Evolutionary conservation across 352 stramenopile species (phyloP).

Genomic region (Globisporangium paddicum): DNA sequence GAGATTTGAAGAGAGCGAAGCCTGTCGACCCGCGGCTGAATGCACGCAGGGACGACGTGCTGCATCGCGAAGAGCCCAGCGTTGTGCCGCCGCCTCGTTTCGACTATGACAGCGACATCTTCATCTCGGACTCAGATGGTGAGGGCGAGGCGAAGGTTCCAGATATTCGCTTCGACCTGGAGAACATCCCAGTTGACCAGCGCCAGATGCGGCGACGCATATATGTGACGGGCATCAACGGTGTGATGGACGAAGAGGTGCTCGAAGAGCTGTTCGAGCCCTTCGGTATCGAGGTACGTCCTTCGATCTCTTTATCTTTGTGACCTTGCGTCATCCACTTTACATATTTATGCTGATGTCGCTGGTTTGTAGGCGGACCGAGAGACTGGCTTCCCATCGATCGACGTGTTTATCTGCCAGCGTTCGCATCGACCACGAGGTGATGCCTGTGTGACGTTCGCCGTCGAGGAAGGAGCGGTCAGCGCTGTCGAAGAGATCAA

Average conservation of each 20-base stretch:
- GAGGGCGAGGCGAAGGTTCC: slow-evolving; percentile 16
- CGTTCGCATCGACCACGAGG: slow-evolving; percentile 42
- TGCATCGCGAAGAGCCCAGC: background rate
- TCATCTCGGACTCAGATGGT: slow-evolving; percentile 52
- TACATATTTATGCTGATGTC: slow-evolving; percentile 14
- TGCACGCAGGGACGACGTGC: background rate
- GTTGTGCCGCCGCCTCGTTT: background rate
- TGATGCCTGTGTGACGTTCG: slow-evolving; percentile 49
- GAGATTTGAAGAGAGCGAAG: background rate
- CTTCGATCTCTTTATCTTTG: background rate
- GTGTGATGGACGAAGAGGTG: slow-evolving; percentile 31
- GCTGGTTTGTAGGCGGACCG: slow-evolving; percentile 27
- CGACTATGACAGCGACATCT: slow-evolving; percentile 18
- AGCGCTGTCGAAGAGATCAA: slow-evolving; percentile 54
- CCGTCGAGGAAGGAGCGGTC: slow-evolving; percentile 25
- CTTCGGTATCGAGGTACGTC: slow-evolving; percentile 50
- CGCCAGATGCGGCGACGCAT: slow-evolving; percentile 32
- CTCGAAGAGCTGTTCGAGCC: slow-evolving; percentile 48
- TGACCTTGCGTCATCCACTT: background rate
- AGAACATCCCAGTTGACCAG: slow-evolving; percentile 34
- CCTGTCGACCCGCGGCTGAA: background rate
- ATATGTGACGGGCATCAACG: slow-evolving; percentile 57
- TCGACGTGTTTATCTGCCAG: slow-evolving; percentile 52
- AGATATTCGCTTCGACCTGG: slow-evolving; percentile 54
- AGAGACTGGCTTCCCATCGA: slow-evolving; percentile 38